A percentile compares a stretch with the other conserved stretches of the same genome.
Evolutionary conservation across 371 early-diverging fungal species (phyloP).

Genomic region (Apophysomyces trapeziformis): DNA sequence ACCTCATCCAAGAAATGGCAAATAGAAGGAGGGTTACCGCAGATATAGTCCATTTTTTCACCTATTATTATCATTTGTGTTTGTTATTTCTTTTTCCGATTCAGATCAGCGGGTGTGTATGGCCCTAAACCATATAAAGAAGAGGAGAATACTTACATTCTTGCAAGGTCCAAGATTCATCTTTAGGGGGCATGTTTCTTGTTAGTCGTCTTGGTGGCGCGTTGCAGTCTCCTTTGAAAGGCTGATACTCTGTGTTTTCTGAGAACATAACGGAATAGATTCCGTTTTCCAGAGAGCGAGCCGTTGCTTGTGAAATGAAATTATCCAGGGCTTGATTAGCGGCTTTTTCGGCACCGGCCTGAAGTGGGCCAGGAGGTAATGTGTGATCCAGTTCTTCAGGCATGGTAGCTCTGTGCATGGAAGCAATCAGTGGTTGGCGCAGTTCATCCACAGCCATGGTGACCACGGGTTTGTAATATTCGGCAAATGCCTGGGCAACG

Average conservation of each 20-base stretch:
- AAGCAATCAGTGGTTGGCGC: constrained; percentile 31
- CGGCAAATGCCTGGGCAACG: constrained; percentile 57
- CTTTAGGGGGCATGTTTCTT: constrained; percentile 56
- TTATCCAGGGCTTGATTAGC: constrained; percentile 23
- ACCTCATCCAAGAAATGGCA: constrained; percentile 57
- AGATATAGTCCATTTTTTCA: constrained; percentile 64
- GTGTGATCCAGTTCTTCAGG: constrained; percentile 22
- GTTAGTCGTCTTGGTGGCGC: constrained; percentile 48
- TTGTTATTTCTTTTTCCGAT: neutral
- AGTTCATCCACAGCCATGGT: constrained; percentile 32
- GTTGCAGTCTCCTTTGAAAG: constrained; percentile 71
- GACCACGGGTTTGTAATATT: constrained; percentile 44
- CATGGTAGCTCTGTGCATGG: constrained; percentile 31
- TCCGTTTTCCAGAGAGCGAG: constrained; percentile 36
- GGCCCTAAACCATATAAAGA: too few relatives aligned
- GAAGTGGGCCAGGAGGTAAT: constrained; percentile 18
- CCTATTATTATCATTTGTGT: constrained; percentile 18
- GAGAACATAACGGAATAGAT: constrained; percentile 59
- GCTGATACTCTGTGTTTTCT: constrained; percentile 38
- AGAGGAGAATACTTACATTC: constrained; percentile 50
- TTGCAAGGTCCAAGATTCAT: constrained; percentile 59
- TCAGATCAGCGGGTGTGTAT: too few relatives aligned
- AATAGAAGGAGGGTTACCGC: constrained; percentile 72
- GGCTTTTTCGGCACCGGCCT: constrained; percentile 28
- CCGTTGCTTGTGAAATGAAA: constrained; percentile 26